Base-by-base conservation (phyloP, 2,329 filamentous ascomycete species). In the Pseudocercospora fijiensis region DNA sequence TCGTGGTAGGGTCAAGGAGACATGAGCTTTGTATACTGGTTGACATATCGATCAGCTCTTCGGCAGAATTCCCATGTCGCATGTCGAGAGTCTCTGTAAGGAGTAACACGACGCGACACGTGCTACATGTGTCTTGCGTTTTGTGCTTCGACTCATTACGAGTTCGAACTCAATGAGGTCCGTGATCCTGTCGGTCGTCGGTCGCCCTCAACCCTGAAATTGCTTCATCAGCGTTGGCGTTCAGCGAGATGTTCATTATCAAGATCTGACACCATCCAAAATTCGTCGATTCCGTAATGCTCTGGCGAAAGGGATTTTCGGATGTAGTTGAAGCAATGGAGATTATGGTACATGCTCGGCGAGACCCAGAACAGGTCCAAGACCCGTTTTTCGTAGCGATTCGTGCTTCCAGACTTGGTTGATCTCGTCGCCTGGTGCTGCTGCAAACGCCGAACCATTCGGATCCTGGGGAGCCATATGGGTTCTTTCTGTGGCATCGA, bases 311-410 rank as follows among this genome's bases (percentile, higher is more conserved):
- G 51, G 11, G 51, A 55, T 11, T 55, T 55, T 16, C 51, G 51
- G 13, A 55, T 30, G 24, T 55, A 55, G 51, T 55, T 55, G 10
- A 55, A 28, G 24, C 51, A 55, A n/a, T 55, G 51, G 9, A 55
- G 24, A 11, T 55, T 55, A 24, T 55, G 51, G n/a, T 55, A 55
- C 8, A 24, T 55, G 51, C 24, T 30, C n/a, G 51, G 51, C 27
- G 51, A 55, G 9, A 55, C 51, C 51, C 51, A 55, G 51, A 55
- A 55, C 51, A 55, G 11, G 16, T 55, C 51, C 22, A 55, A 55
- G 24, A 55, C 28, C 51, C 51, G 28, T 16, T 28, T 55, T 55
- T 8, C 52, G 52, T 5, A 56, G 52, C 52, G 33, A 33, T 5
- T 56, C 26, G 1, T 28, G 26, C 27, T 56, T 26, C 52, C 52